Percentiles rank a stretch among this genome's conserved stretches.
Conservation (phyloP, 108 stramenopile species). For the Chaetoceros muelleri region DNA sequence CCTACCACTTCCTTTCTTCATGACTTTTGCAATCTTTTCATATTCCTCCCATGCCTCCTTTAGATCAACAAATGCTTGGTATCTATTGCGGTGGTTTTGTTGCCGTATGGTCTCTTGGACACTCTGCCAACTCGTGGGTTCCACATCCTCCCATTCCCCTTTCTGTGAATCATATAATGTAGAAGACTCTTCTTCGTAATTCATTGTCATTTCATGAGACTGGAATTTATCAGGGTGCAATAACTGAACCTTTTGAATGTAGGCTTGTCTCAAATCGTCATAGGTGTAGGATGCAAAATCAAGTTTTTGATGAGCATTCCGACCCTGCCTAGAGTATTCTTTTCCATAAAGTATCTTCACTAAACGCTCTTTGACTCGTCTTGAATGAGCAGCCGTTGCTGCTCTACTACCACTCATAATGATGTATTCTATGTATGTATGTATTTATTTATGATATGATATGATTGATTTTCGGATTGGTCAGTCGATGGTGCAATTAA, state of each 20-base stretch:
- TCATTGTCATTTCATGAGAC: neutral
- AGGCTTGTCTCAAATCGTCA: conserved; percentile 40
- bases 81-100: conserved; percentile 8
- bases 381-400: conserved; percentile 13
- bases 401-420: conserved; percentile 6
- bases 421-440: no score
- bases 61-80: conserved; percentile 43
- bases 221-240: conserved; percentile 69
- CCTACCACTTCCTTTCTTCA: conserved; percentile 8
- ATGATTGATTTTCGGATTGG: no score
- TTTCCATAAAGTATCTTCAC: conserved; percentile 33
- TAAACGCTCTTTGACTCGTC: conserved; percentile 21
- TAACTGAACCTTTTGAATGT: conserved; percentile 37
- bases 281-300: conserved; percentile 36
- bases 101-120: neutral
- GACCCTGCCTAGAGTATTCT: conserved; percentile 16
- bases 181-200: neutral
- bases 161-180: no score
- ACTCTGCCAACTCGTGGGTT: neutral
- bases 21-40: conserved; percentile 25
- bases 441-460: no score
- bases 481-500: no score
- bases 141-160: neutral
- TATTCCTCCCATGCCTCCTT: conserved; percentile 66
- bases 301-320: conserved; percentile 22